A percentile compares a stretch with the other conserved stretches of the same genome.
Conservation (phyloP, 345 rosid genomes). For the Alliaria petiolata region DNA sequence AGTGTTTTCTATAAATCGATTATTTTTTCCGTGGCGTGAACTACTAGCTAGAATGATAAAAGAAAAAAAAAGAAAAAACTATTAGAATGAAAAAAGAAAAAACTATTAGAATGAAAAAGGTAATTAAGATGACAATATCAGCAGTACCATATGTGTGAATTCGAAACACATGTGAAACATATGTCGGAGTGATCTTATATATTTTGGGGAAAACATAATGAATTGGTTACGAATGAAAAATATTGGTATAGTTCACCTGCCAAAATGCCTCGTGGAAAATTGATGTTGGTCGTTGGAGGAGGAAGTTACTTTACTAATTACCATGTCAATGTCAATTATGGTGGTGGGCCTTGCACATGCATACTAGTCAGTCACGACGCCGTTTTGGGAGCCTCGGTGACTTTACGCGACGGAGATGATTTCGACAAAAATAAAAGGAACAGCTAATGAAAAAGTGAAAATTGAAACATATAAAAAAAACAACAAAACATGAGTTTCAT, state of each 20-base stretch:
- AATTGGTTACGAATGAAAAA: neutral
- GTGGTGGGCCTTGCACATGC: neutral
- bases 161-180: neutral
- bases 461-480: no score
- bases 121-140: neutral
- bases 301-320: neutral
- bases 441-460: no score
- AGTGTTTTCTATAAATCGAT: no score
- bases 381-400: neutral
- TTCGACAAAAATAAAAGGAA: no score
- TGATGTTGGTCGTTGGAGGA: constrained; percentile 27
- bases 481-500: no score
- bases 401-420: no score
- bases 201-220: neutral
- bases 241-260: constrained; percentile 27
- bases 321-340: neutral
- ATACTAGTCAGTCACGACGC: neutral
- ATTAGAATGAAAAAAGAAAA: no score
- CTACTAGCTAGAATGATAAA: no score
- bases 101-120: neutral
- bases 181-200: neutral
- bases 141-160: neutral
- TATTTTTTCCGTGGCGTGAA: neutral
- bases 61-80: no score
- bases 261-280: constrained; percentile 30